Evolutionary conservation across 345 rosid species (phyloP).

Genomic region (Eutrema yunnanense): DNA sequence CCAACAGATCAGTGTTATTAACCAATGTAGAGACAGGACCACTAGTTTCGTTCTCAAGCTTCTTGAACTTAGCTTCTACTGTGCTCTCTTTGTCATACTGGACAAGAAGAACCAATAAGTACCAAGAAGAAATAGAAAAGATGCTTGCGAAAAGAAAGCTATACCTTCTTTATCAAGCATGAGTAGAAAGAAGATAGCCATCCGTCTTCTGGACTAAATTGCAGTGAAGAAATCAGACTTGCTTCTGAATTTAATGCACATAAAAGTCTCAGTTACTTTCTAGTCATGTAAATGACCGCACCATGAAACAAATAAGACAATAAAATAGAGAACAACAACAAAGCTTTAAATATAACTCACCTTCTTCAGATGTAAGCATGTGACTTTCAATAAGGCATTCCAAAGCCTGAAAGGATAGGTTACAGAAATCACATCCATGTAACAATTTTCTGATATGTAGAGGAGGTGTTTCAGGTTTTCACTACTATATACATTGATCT

Average conservation of each 20-base stretch:
- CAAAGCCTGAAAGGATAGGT: slow-evolving; percentile 61
- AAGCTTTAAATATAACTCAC: slow-evolving; percentile 31
- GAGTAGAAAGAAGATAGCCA: slow-evolving; percentile 95
- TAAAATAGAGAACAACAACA: neutral
- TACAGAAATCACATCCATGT: slow-evolving; percentile 1
- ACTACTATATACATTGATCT: neutral
- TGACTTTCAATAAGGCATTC: slow-evolving; percentile 93
- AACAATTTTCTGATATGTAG: neutral
- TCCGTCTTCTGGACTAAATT: slow-evolving; percentile 80
- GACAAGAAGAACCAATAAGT: slow-evolving; percentile 23
- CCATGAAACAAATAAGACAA: neutral
- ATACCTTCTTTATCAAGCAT: slow-evolving; percentile 89
- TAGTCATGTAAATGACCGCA: neutral
- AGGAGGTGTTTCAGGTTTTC: neutral
- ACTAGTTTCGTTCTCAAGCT: slow-evolving; percentile 71
- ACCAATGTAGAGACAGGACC: slow-evolving; percentile 45
- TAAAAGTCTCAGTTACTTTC: neutral
- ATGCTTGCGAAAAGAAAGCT: neutral
- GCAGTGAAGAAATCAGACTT: slow-evolving; percentile 68
- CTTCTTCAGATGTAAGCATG: slow-evolving; percentile 94
- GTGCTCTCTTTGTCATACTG: slow-evolving; percentile 80
- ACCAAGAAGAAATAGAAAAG: neutral
- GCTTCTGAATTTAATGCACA: slow-evolving; percentile 42
- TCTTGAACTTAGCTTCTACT: slow-evolving; percentile 78
- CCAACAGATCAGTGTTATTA: slow-evolving; percentile 77